Base-by-base conservation (phyloP, 2,329 filamentous ascomycete species). In the Colletotrichum sublineola region DNA sequence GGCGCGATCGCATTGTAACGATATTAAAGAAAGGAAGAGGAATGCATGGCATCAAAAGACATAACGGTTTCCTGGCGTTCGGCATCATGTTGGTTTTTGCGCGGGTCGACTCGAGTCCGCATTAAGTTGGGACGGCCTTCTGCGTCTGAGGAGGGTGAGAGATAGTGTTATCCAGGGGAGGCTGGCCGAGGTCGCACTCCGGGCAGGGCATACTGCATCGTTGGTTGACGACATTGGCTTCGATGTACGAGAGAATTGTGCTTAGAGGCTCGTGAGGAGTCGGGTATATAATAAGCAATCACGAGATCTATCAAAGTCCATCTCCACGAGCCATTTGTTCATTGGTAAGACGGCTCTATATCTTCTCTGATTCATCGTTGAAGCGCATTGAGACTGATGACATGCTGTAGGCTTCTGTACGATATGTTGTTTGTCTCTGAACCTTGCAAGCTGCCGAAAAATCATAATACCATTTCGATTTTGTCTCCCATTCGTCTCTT, bases 1-100 rank as follows among this genome's bases (percentile, higher is more conserved):
- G 95, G 95, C 75, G 93, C 94, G 74, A 97, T 97, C 84, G 90
- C 93, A 73, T 86, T 97, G 80, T 88, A 82, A 82, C 71, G 66
- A 75, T 67, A 65, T 14, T n/a, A 20, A 31, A 44, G 9, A 61
- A n/a, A 40, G 33, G 58, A 50, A 50, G 52, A 48, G 29, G 46
- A 63, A 48, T 68, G 42, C 62, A 68, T 42, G 60, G 67, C 70
- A 73, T 70, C 55, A 65, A 73, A 70, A 73, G 38, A 73, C 66
- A 73, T 65, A n/a, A 65, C 60, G 68, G 72, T 63, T 67, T 71
- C 48, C 48, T 60, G 71, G 71, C 71, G 71, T 73, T 73, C 24
- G 67, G 71, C 62, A 71, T 73, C 52, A 71, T 71, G 31, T 73
- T 71, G 46, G 55, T 58, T 31, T 65, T 71, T 71, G 62, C 57